Evolutionary conservation across 73 alveolate species (phyloP).

Genomic region (Paramecium sexaurelia): DNA sequence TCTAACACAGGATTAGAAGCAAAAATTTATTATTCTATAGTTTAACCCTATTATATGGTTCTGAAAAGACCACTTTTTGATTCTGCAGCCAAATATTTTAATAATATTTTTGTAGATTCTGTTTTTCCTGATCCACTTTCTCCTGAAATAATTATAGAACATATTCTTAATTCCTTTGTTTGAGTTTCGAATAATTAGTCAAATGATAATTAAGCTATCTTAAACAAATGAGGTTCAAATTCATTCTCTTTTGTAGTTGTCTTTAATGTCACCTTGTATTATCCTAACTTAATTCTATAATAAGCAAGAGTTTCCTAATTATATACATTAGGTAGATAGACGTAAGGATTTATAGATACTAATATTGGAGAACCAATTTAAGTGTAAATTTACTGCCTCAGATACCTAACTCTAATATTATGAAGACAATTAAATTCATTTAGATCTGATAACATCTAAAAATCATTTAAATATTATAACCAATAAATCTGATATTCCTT

Average conservation of each 20-base stretch:
- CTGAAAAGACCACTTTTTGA: constrained; percentile 38
- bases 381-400: constrained; percentile 83
- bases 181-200: constrained; percentile 48
- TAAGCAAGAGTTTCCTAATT: constrained; percentile 77
- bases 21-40: constrained; percentile 28
- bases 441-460: constrained; percentile 63
- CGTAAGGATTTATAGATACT: constrained; percentile 91
- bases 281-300: constrained; percentile 68
- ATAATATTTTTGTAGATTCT: constrained; percentile 90
- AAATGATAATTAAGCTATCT: constrained; percentile 88
- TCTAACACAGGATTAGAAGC: constrained; percentile 98
- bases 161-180: constrained; percentile 38
- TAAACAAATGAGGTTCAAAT: constrained; percentile 93
- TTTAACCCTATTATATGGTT: not conserved
- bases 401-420: constrained; percentile 80
- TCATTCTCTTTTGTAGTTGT: not conserved
- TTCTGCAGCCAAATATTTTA: constrained; percentile 85
- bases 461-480: not conserved
- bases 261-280: not conserved
- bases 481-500: not conserved
- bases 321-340: constrained; percentile 80
- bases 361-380: constrained; percentile 93
- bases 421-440: constrained; percentile 85
- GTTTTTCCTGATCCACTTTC: constrained; percentile 99
- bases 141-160: constrained; percentile 92